Evolutionary conservation across 2,329 filamentous ascomycete species (phyloP), one percentile per base, ranked within the genome.

Genomic region (Epichloe sp.): DNA sequence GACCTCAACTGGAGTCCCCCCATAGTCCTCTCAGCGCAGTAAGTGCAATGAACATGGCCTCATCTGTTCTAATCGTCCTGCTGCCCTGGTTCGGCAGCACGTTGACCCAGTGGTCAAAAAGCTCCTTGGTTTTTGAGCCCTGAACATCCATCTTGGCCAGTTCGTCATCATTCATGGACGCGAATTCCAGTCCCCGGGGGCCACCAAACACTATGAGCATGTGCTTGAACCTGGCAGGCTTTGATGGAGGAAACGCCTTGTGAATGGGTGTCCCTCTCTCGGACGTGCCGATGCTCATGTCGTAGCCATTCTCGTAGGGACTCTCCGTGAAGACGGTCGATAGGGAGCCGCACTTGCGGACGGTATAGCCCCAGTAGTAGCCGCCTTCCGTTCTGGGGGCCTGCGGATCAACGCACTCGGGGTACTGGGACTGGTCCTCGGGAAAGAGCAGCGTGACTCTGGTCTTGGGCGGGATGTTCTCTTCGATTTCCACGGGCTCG

Each of bases 81-180:
- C 86, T 91, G 1, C 87, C 88, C 65, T 94, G 88, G 1, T 81
- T 80, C 3, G 87, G 86, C 56, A 89, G 73, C 44, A 93, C 75
- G 64, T 95, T 87, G 17, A 94, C 74, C 87, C 87, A 94, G 58
- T 83, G 76, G 65, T 95, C 88, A 63, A 95, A 95, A 48, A 91
- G 64, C 57, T 87, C 80, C 56, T 74, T 78, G 7, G 82, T 83
- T 54, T 79, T 81, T 23, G 73, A 72, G 36, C 82, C 80, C 5
- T 74, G 71, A 14, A 91, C 78, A 0, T 80, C 83, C 63, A 82
- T 81, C 44, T 71, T 72, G 47, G 70, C 70, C 36, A 85, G 66
- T 48, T 76, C 67, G 21, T 69, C 66, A 56, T 80, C 77, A 55
- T 80, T 80, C 68, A 77, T 74, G 3, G 87, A 79, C 0, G 87